Percentiles rank a stretch among this genome's conserved stretches.
Evolutionary conservation across 805 yeast genomes (phyloP).

Genomic region (Vanderwaltozyma polyspora): DNA sequence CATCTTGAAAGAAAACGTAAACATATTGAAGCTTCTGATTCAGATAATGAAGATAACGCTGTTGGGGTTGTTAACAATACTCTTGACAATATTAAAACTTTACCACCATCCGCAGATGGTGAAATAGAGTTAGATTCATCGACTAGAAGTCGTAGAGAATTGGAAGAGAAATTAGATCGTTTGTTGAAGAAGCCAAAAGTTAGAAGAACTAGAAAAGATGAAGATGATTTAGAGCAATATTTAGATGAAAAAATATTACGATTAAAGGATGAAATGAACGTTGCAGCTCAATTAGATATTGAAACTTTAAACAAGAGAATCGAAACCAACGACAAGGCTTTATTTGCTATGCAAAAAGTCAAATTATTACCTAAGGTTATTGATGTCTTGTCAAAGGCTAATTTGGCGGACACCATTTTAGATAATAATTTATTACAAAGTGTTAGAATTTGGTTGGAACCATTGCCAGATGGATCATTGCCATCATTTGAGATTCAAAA

Average conservation of each 20-base stretch:
- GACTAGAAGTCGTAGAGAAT: constrained; percentile 45
- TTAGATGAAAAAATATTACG: constrained; percentile 82
- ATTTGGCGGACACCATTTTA: constrained; percentile 80
- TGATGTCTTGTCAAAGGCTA: constrained; percentile 64
- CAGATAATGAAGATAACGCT: constrained; percentile 15
- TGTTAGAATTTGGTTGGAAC: constrained; percentile 94
- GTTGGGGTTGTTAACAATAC: constrained; percentile 6
- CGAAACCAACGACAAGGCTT: constrained; percentile 25
- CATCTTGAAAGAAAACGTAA: constrained; percentile 18
- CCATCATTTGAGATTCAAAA: constrained; percentile 97
- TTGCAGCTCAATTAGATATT: constrained; percentile 68
- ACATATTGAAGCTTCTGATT: constrained; percentile 15
- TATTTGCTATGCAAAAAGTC: constrained; percentile 51
- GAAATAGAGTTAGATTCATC: constrained; percentile 16
- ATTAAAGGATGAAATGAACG: constrained; percentile 81
- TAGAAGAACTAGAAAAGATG: constrained; percentile 62
- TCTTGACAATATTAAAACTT: too few species aligned
- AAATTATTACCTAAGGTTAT: constrained; percentile 71
- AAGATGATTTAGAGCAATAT: constrained; percentile 88
- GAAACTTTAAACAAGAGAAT: constrained; percentile 37
- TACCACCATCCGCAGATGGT: constrained; percentile 3
- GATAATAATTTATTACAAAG: constrained; percentile 91
- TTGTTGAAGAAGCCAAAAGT: constrained; percentile 57
- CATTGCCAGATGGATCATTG: constrained; percentile 92
- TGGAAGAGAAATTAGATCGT: constrained; percentile 73